A percentile compares a stretch with the other conserved stretches of the same genome.
phyloP scores from a whole-genome alignment of 2,329 filamentous ascomycete genomes.

The Aspergillus calidoustus region DNA sequence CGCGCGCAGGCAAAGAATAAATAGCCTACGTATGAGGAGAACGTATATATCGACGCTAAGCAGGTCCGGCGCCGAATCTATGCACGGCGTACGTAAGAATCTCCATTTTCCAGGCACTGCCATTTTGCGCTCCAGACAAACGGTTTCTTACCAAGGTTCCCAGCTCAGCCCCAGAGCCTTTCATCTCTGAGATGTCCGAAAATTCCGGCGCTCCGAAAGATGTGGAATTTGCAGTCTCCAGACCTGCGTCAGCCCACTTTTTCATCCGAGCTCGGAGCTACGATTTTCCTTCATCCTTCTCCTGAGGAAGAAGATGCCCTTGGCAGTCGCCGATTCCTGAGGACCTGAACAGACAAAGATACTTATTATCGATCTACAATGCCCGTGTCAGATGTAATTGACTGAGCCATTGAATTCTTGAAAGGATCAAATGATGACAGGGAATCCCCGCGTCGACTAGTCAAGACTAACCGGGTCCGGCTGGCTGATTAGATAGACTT shows the following conservation, averaged over 20 bases:
- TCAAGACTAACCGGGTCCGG: background rate
- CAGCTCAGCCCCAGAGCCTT: background rate
- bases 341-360: background rate
- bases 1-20: background rate
- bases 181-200: conserved; percentile 4
- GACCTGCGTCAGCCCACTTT: background rate
- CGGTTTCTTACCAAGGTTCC: conserved; percentile 3
- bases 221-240: too few species aligned
- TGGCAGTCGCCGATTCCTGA: background rate
- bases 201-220: background rate
- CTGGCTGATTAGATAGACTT: background rate
- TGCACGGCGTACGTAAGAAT: conserved; percentile 8
- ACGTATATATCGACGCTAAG: conserved; percentile 4
- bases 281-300: conserved; percentile 4
- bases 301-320: background rate
- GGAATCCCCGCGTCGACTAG: background rate
- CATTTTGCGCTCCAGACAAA: background rate
- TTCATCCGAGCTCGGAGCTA: conserved; percentile 7
- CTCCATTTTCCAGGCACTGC: conserved; percentile 11
- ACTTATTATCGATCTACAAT: background rate
- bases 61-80: background rate
- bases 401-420: background rate
- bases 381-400: background rate
- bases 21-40: conserved; percentile 7
- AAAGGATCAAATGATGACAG: background rate